Conservation (phyloP, 2,329 filamentous ascomycete species). For the Colletotrichum musae region DNA sequence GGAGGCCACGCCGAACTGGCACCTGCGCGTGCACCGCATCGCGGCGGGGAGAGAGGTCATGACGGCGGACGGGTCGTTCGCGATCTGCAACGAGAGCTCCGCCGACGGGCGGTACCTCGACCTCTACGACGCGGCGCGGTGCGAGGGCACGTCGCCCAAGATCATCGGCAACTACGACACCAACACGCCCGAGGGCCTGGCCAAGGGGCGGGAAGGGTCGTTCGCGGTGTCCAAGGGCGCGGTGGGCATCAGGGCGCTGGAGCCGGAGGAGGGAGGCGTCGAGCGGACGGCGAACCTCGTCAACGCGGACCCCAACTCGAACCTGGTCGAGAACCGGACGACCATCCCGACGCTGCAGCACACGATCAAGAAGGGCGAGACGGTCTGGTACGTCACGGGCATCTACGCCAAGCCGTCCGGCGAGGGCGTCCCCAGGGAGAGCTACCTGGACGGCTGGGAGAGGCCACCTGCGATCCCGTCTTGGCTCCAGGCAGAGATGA, state of each 20-base stretch:
- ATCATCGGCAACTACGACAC: slow-evolving; percentile 75
- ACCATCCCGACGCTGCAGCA: slow-evolving; percentile 79
- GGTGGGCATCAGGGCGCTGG: slow-evolving; percentile 71
- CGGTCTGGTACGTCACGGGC: slow-evolving; percentile 77
- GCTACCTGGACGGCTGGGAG: slow-evolving; percentile 74
- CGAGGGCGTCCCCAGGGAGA: slow-evolving; percentile 63
- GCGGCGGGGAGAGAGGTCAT: slow-evolving; percentile 72
- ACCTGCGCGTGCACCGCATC: slow-evolving; percentile 76
- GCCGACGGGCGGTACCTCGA: slow-evolving; percentile 65
- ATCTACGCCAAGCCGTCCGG: slow-evolving; percentile 79
- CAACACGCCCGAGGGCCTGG: slow-evolving; percentile 67
- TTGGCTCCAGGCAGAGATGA: slow-evolving; percentile 72
- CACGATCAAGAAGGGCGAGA: slow-evolving; percentile 70
- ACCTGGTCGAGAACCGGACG: slow-evolving; percentile 80
- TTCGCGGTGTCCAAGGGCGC: slow-evolving; percentile 71
- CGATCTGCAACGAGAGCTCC: slow-evolving; percentile 71
- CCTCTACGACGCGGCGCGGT: slow-evolving; percentile 55
- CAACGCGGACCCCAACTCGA: slow-evolving; percentile 84
- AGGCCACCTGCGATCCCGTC: slow-evolving; percentile 69
- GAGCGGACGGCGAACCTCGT: slow-evolving; percentile 74
- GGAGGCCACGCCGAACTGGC: slow-evolving; percentile 75
- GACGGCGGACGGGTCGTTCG: slow-evolving; percentile 83
- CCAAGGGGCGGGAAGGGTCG: slow-evolving; percentile 64
- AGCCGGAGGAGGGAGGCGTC: slow-evolving; percentile 66
- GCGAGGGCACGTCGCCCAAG: slow-evolving; percentile 67